These are phyloP conservation scores for Ceratocystis papillata DNA, from an alignment of 2,329 filamentous ascomycete genomes.

Conservation along the genomic window DNA sequence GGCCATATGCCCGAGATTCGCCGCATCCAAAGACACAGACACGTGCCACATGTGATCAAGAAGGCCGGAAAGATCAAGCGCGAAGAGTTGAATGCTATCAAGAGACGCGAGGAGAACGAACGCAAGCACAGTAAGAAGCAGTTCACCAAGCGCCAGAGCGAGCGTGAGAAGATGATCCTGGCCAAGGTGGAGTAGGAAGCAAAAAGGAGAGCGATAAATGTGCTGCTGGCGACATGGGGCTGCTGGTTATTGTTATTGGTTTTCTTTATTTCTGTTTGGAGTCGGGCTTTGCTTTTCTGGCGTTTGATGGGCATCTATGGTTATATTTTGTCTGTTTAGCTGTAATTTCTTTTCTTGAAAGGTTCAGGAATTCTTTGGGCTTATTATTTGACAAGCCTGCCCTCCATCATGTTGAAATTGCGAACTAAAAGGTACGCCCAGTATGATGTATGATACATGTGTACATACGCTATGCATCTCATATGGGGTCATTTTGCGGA, in stretches of 20 bases:
- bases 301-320: constrained; percentile 15
- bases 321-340: constrained; percentile 15
- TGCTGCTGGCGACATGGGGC: not conserved
- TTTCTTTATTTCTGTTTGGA: constrained; percentile 6
- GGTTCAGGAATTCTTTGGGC: not conserved
- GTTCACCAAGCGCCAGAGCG: constrained; percentile 58
- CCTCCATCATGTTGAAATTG: not conserved
- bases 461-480: not conserved
- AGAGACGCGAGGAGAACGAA: constrained; percentile 88
- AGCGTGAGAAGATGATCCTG: constrained; percentile 89
- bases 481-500: not conserved
- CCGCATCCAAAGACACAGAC: constrained; percentile 80
- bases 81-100: constrained; percentile 77
- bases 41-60: constrained; percentile 86
- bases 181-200: constrained; percentile 43
- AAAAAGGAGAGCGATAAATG: not conserved
- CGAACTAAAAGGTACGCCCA: not conserved
- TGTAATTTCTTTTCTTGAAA: not conserved
- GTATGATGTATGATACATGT: not conserved
- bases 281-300: constrained; percentile 8
- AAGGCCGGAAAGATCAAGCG: constrained; percentile 92
- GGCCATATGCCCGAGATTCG: constrained; percentile 93
- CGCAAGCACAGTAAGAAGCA: constrained; percentile 82
- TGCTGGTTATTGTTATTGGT: constrained; percentile 2
- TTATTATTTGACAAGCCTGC: not conserved